A percentile compares a stretch with the other conserved stretches of the same genome.
Conservation (phyloP, 1,139 yeast species). For the Debaryomyces subglobosus region DNA sequence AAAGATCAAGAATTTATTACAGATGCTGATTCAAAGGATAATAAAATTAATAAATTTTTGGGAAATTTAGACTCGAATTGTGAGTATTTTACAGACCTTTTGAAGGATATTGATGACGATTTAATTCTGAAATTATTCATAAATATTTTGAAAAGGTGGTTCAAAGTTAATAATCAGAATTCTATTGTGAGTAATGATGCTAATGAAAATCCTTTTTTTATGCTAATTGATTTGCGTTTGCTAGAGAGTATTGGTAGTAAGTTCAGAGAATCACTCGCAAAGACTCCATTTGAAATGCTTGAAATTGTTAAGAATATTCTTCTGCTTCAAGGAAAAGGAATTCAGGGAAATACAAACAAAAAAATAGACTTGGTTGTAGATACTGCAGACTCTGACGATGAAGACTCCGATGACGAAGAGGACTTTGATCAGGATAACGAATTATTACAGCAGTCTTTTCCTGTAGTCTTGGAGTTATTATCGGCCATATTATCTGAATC, state of each 20-base stretch:
- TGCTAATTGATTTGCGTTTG: conserved; percentile 63
- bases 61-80: conserved; percentile 56
- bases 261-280: conserved; percentile 63
- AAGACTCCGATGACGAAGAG: conserved; percentile 16
- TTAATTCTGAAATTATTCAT: conserved; percentile 54
- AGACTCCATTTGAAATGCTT: conserved; percentile 63
- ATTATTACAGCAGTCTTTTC: conserved; percentile 26
- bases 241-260: conserved; percentile 64
- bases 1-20: conserved; percentile 13
- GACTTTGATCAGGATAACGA: conserved; percentile 48
- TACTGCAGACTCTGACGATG: conserved; percentile 1
- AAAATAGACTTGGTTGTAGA: conserved; percentile 6
- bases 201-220: conserved; percentile 54
- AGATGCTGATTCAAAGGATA: conserved; percentile 22
- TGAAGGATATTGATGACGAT: conserved; percentile 54
- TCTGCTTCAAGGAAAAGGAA: conserved; percentile 11
- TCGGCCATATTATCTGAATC: conserved; percentile 57
- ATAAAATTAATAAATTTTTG: conserved; percentile 35
- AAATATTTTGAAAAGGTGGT: conserved; percentile 61
- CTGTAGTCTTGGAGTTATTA: conserved; percentile 52
- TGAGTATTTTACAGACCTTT: conserved; percentile 46
- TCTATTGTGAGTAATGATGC: conserved; percentile 18
- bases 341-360: background rate
- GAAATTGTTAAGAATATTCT: conserved; percentile 56
- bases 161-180: conserved; percentile 27